Conservation (phyloP, 306 rosid genomes). For the Echinosophora koreensis region DNA sequence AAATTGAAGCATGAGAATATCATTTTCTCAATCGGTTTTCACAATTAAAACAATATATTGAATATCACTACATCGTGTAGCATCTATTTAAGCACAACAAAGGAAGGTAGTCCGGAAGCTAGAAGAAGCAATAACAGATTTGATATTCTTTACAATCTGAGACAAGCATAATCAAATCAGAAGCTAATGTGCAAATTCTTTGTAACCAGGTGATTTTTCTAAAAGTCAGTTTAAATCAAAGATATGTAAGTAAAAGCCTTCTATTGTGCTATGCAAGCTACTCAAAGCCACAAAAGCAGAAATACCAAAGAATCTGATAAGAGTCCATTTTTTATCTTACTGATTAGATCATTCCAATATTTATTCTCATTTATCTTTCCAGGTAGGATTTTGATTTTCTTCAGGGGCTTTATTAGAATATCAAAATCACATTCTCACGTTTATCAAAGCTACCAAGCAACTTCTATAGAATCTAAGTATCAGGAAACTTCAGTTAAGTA, state of each 20-base stretch:
- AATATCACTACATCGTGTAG: background rate
- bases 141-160: slow-evolving; percentile 8
- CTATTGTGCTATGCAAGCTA: slow-evolving; percentile 6
- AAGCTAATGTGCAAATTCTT: slow-evolving; percentile 24
- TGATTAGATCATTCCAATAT: slow-evolving; percentile 4
- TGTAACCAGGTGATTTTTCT: background rate
- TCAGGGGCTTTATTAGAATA: slow-evolving; percentile 21
- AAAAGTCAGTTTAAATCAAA: too few species aligned
- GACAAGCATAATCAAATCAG: slow-evolving; percentile 16
- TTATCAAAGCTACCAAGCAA: background rate
- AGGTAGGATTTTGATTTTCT: slow-evolving; percentile 21
- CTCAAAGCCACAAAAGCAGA: background rate
- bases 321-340: background rate
- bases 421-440: slow-evolving; percentile 6
- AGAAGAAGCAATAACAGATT: slow-evolving; percentile 28
- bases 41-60: slow-evolving; percentile 15
- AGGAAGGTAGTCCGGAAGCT: slow-evolving; percentile 10
- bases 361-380: slow-evolving; percentile 18
- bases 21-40: slow-evolving; percentile 24
- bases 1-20: slow-evolving; percentile 35
- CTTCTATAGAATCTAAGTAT: slow-evolving; percentile 17
- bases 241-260: background rate
- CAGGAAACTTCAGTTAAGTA: slow-evolving; percentile 30
- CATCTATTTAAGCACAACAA: slow-evolving; percentile 11
- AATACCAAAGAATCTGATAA: background rate